These are phyloP conservation scores for Lachancea fermentati DNA, from an alignment of 805 yeast genomes.

Conservation along the genomic window DNA sequence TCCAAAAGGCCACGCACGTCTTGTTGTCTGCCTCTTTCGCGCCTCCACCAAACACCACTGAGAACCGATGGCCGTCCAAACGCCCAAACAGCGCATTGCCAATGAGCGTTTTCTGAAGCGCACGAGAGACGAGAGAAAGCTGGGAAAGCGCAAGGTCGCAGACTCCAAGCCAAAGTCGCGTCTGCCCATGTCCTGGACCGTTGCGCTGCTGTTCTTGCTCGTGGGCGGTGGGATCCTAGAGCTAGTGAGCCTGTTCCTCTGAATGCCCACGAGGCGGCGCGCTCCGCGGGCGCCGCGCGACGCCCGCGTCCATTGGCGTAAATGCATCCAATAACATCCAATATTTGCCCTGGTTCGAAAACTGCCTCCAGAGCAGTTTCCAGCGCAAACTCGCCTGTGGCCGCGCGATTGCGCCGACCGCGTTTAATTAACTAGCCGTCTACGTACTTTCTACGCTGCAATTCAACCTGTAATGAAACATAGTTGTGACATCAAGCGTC, in stretches of 20 bases:
- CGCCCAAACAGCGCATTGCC: conserved; percentile 85
- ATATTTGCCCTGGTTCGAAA: no score
- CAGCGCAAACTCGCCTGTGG: no score
- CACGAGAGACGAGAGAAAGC: conserved; percentile 53
- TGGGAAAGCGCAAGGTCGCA: conserved; percentile 51
- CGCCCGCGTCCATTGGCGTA: no score
- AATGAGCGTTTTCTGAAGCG: conserved; percentile 71
- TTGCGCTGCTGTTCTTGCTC: conserved; percentile 55
- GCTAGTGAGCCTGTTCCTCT: conserved; percentile 33
- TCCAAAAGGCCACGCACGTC: not conserved
- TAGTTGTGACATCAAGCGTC: no score
- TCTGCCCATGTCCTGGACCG: conserved; percentile 60
- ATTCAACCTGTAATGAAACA: no score
- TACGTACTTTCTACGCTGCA: no score
- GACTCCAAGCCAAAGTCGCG: conserved; percentile 41
- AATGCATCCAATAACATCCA: no score
- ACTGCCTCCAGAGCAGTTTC: no score
- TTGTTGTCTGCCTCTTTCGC: not conserved
- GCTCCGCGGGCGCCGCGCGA: no score
- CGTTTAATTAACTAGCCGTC: no score
- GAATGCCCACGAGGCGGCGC: not conserved
- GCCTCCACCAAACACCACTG: not conserved
- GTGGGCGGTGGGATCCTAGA: conserved; percentile 82
- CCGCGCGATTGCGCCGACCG: no score
- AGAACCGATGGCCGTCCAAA: conserved; percentile 56